Evolutionary conservation across 139 green algal genomes (phyloP).

Genomic region (Asterochloris sp.): DNA sequence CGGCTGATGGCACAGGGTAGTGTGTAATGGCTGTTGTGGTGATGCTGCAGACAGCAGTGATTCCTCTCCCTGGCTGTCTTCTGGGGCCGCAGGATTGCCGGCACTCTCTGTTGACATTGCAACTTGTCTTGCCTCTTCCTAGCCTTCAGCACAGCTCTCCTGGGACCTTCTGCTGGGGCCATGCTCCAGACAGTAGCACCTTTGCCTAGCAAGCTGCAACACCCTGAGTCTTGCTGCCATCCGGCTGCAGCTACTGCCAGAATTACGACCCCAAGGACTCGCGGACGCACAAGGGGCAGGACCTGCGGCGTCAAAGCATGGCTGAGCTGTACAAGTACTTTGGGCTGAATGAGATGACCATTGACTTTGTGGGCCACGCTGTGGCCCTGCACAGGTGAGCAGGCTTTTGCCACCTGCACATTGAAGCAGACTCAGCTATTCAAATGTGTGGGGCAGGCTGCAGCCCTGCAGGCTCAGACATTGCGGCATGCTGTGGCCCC

Average conservation of each 20-base stretch:
- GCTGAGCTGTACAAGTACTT: slow-evolving; percentile 85
- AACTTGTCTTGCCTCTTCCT: no score
- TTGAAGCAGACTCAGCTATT: background rate
- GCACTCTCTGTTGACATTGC: no score
- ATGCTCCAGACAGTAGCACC: no score
- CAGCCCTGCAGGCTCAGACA: background rate
- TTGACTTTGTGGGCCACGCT: slow-evolving; percentile 97
- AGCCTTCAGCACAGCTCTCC: no score
- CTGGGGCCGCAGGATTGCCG: no score
- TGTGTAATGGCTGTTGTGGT: no score
- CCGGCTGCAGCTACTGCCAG: slow-evolving; percentile 78
- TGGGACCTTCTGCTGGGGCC: no score
- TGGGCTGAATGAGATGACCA: slow-evolving; percentile 73
- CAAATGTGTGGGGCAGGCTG: background rate
- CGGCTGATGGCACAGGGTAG: no score
- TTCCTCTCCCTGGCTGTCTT: no score
- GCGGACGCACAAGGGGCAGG: slow-evolving; percentile 77
- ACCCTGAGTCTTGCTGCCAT: no score
- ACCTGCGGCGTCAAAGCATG: slow-evolving; percentile 88
- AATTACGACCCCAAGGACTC: slow-evolving; percentile 83
- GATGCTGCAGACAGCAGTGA: no score
- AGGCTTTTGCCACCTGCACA: background rate
- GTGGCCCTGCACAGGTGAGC: slow-evolving; percentile 77
- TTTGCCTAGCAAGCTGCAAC: no score
- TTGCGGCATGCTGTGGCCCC: background rate